Conservation (phyloP, 768 basidiomycete genomes). For the Kwoniella sp. region DNA sequence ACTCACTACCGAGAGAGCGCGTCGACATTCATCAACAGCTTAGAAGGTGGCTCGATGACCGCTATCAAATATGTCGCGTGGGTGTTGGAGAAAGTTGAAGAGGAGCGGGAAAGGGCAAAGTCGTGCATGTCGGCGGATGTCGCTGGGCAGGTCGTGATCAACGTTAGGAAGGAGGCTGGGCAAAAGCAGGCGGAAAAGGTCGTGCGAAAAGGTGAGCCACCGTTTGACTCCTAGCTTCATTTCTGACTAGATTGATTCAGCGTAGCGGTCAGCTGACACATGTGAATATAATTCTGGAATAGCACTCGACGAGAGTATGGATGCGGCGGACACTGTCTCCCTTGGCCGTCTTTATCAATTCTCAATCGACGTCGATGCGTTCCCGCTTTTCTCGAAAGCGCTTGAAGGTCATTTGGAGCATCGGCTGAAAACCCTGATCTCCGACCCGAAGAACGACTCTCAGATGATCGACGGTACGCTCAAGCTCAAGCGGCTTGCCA, state of each 20-base stretch:
- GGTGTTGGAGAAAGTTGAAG: conserved; percentile 40
- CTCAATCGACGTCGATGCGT: conserved; percentile 37
- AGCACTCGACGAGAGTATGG: conserved; percentile 54
- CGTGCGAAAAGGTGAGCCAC: conserved; percentile 34
- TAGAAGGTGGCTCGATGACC: conserved; percentile 22
- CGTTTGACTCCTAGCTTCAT: background rate
- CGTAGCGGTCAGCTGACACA: too few relatives aligned
- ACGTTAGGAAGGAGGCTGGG: conserved; percentile 31
- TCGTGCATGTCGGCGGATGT: conserved; percentile 24
- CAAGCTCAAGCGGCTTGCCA: conserved; percentile 46
- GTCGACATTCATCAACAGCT: conserved; percentile 4
- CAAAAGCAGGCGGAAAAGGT: conserved; percentile 30
- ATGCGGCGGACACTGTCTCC: conserved; percentile 29
- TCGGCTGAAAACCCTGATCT: conserved; percentile 42
- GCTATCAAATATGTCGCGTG: conserved; percentile 43
- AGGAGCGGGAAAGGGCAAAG: conserved; percentile 37
- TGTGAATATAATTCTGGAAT: background rate
- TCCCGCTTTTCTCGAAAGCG: conserved; percentile 34
- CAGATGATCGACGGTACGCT: conserved; percentile 52
- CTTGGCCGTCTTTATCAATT: conserved; percentile 40
- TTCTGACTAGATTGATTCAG: background rate
- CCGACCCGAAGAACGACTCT: conserved; percentile 51
- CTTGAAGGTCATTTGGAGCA: conserved; percentile 47
- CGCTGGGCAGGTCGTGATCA: conserved; percentile 29
- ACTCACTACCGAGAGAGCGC: conserved; percentile 20